These are phyloP conservation scores for Leishmania arabica DNA, from an alignment of 208 protist species.

Conservation along the genomic window DNA sequence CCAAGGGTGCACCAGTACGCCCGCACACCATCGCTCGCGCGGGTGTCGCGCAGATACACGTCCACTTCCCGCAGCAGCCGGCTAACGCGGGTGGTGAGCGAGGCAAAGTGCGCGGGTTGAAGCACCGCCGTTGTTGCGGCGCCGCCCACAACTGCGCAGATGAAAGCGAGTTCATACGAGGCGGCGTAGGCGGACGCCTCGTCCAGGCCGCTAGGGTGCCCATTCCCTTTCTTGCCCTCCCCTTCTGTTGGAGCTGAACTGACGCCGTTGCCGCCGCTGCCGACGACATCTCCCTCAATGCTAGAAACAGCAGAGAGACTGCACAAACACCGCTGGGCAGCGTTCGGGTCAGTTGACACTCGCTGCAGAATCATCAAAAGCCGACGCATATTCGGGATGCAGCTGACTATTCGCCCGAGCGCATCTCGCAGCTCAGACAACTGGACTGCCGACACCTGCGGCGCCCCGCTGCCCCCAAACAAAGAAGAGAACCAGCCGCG, in stretches of 20 bases:
- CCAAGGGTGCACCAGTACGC: conserved; percentile 27
- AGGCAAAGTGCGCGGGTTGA: conserved; percentile 16
- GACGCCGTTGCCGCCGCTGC: neutral
- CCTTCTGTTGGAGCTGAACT: neutral
- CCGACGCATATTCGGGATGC: conserved; percentile 41
- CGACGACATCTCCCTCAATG: conserved; percentile 4
- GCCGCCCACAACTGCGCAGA: conserved; percentile 26
- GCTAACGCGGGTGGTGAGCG: conserved; percentile 13
- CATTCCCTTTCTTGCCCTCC: neutral
- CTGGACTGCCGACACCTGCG: conserved; percentile 30
- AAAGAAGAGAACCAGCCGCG: conserved; percentile 60
- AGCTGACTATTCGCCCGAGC: conserved; percentile 40
- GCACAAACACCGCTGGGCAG: conserved; percentile 17
- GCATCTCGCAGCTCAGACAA: conserved; percentile 30
- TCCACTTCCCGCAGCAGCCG: conserved; percentile 23
- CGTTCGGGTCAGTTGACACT: conserved; percentile 9
- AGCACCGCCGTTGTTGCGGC: conserved; percentile 12
- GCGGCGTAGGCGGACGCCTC: conserved; percentile 34
- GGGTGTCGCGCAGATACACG: conserved; percentile 12
- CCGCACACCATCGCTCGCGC: conserved; percentile 21
- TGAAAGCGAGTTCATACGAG: conserved; percentile 27
- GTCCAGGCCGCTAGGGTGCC: conserved; percentile 7
- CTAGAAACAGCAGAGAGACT: conserved; percentile 27
- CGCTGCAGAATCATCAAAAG: conserved; percentile 42
- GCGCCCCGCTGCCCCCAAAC: conserved; percentile 29